A percentile compares a stretch with the other conserved stretches of the same genome.
Conservation (phyloP, 1,284 basidiomycete species). For the Cutaneotrichosporon arboriforme region DNA sequence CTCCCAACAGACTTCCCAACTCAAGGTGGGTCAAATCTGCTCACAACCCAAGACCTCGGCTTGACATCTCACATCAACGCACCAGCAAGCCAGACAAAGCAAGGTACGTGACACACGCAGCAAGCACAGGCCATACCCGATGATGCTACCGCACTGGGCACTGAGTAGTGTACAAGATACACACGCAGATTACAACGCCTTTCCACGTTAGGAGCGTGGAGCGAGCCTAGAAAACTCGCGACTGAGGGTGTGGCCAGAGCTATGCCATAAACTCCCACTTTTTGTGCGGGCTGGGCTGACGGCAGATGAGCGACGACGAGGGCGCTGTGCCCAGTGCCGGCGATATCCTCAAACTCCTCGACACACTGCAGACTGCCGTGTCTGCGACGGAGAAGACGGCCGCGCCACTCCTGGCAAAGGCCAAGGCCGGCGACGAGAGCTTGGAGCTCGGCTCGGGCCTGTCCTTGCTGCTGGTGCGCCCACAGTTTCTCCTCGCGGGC, state of each 20-base stretch:
- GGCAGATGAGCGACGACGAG: constrained; percentile 23
- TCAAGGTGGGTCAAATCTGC: neutral
- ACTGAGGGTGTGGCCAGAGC: constrained; percentile 38
- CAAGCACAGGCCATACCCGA: constrained; percentile 11
- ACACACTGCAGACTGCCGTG: constrained; percentile 39
- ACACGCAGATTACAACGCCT: constrained; percentile 42
- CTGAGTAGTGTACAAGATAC: constrained; percentile 26
- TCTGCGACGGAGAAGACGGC: constrained; percentile 38
- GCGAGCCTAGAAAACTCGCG: constrained; percentile 53
- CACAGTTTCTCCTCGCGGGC: constrained; percentile 78
- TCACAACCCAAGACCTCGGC: neutral
- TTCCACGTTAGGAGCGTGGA: constrained; percentile 45
- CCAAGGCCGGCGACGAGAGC: constrained; percentile 43
- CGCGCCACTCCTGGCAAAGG: constrained; percentile 41
- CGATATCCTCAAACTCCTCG: constrained; percentile 35
- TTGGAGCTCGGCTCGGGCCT: constrained; percentile 73
- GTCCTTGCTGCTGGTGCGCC: constrained; percentile 83
- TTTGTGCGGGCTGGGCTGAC: neutral
- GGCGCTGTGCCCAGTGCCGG: constrained; percentile 20
- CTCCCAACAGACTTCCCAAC: neutral
- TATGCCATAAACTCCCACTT: neutral
- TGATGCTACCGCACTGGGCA: constrained; percentile 49
- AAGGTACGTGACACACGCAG: no score
- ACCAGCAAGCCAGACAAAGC: no score
- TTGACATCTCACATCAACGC: no score